A percentile compares a stretch with the other conserved stretches of the same genome.
These are phyloP conservation scores for Salvia rosmarinus DNA, from an alignment of 257 asterid genomes.

Conservation along the genomic window DNA sequence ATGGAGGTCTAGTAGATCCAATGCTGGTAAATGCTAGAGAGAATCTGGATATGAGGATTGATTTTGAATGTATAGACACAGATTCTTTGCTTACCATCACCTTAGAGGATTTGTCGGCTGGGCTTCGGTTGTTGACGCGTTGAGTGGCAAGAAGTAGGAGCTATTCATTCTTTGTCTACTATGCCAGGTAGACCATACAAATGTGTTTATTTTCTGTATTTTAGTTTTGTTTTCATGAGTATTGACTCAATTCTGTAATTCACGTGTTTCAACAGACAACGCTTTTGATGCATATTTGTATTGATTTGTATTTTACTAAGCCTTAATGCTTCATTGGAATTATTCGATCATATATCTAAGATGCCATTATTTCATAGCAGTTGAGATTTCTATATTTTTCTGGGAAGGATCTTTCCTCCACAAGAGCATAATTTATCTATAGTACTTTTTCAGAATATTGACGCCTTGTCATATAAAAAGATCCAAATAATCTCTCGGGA, in stretches of 20 bases:
- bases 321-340: neutral
- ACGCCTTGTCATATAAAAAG: no score
- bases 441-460: no score
- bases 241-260: slow-evolving; percentile 12
- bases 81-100: slow-evolving; percentile 74
- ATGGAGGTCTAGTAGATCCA: slow-evolving; percentile 83
- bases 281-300: neutral
- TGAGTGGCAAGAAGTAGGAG: slow-evolving; percentile 37
- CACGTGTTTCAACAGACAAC: neutral
- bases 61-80: slow-evolving; percentile 64
- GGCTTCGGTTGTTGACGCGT: slow-evolving; percentile 57
- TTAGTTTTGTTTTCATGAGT: neutral
- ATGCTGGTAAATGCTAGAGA: slow-evolving; percentile 84
- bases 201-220: neutral
- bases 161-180: slow-evolving; percentile 25
- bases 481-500: no score
- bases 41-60: slow-evolving; percentile 74
- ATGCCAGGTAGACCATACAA: neutral
- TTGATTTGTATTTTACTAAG: slow-evolving; percentile 10
- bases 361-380: neutral
- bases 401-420: neutral
- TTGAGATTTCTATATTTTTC: neutral
- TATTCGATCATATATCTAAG: neutral
- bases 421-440: no score
- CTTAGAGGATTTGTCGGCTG: slow-evolving; percentile 70